These are phyloP conservation scores for Larix kaempferi DNA, from an alignment of 75 land plant species.

Conservation along the genomic window DNA sequence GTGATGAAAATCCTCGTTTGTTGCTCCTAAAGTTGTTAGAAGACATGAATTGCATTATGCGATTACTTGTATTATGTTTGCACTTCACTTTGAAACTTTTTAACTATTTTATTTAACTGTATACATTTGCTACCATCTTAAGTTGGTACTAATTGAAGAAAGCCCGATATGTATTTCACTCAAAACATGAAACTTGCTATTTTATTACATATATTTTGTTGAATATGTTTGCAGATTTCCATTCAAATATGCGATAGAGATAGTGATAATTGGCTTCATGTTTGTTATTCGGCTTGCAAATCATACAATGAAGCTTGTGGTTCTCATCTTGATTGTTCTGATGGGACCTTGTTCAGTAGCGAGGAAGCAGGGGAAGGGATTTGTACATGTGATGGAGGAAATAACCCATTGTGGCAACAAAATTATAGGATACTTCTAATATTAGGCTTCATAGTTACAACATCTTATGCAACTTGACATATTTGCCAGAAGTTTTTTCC, in stretches of 20 bases:
- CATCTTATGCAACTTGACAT: conserved; percentile 8
- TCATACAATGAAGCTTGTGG: conserved; percentile 94
- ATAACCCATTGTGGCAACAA: conserved; percentile 53
- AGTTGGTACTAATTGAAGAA: too few relatives aligned
- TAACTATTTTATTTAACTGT: too few relatives aligned
- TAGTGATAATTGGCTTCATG: conserved; percentile 93
- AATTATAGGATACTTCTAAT: conserved; percentile 26
- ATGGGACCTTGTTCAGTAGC: conserved; percentile 92
- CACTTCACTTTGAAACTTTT: too few relatives aligned
- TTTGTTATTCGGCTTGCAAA: conserved; percentile 92
- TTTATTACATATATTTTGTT: not conserved
- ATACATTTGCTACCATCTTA: too few relatives aligned
- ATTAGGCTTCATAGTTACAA: conserved; percentile 7
- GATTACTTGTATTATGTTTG: too few relatives aligned
- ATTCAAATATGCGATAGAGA: conserved; percentile 92
- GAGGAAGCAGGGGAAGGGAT: conserved; percentile 79
- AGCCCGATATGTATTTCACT: too few relatives aligned
- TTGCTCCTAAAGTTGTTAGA: too few relatives aligned
- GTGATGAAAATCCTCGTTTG: too few relatives aligned
- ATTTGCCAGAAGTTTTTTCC: conserved; percentile 1
- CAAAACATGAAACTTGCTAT: not conserved
- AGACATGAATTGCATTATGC: too few relatives aligned
- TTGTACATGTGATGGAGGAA: conserved; percentile 85
- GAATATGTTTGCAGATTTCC: conserved; percentile 62
- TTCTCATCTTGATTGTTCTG: conserved; percentile 92